A percentile compares a stretch with the other conserved stretches of the same genome.
Conservation (phyloP, 2,329 filamentous ascomycete species). For the Botrytis sinoallii region DNA sequence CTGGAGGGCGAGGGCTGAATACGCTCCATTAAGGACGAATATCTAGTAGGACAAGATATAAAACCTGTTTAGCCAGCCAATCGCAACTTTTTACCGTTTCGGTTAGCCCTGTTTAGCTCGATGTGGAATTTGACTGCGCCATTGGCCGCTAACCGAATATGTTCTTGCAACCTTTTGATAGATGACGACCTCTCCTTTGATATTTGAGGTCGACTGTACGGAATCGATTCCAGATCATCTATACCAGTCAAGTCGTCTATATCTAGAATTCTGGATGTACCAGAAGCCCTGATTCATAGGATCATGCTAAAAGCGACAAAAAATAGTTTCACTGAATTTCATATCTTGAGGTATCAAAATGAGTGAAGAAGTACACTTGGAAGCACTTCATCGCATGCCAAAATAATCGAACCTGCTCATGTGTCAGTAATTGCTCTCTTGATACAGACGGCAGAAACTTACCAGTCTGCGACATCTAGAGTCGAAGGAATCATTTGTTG, state of each 20-base stretch:
- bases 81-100: neutral
- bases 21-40: neutral
- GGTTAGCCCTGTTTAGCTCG: neutral
- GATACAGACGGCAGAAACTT: neutral
- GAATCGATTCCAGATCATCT: neutral
- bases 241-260: neutral
- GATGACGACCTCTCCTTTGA: neutral
- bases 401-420: slow-evolving; percentile 6
- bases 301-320: too few relatives aligned
- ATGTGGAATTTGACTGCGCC: too few relatives aligned
- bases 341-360: neutral
- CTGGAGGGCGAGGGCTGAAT: neutral
- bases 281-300: neutral
- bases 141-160: neutral
- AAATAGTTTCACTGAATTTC: neutral
- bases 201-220: neutral
- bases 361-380: neutral
- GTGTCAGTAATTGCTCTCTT: neutral
- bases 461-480: slow-evolving; percentile 12
- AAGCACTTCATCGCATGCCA: neutral
- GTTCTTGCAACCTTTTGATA: neutral
- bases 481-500: slow-evolving; percentile 8
- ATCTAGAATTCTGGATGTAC: neutral
- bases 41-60: neutral
- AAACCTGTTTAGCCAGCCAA: slow-evolving; percentile 6